Base-by-base conservation (phyloP, 768 basidiomycete species). In the Xerocomus brunneocitrinus region DNA sequence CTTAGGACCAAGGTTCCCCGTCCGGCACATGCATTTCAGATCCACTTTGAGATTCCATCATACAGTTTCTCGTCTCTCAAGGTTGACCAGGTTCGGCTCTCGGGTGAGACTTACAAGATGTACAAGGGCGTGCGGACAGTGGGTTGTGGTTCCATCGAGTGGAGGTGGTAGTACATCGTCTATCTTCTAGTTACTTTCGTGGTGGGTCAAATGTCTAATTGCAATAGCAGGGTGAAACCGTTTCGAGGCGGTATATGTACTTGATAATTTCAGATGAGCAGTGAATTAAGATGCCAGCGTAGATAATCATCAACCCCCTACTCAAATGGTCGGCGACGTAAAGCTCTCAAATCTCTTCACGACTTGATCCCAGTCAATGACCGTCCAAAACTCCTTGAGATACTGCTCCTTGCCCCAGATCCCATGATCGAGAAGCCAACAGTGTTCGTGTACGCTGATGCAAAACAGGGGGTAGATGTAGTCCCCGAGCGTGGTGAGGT, bases 371-470 rank as follows among this genome's bases (percentile, higher is more conserved):
- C 92, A 95, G 67, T 95, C 77, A 49, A 95, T 69, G 22, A 86
- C 87, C 9, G 74, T 76, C 91, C 91, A 95, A 71, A 94, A 92
- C 64, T 84, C 79, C 61, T 77, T 81, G 65, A 95, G 65, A 78
- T 91, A 95, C 60, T 79, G 79, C 67, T 95, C 91, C 71, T 91
- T 89, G 25, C 93, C 92, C 89, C 90, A 93, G 5, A 95, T 80
- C 5, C 92, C 92, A 58, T 87, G 92, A 36, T 88, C 89, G 22
- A 87, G 85, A 63, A 95, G 76, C 90, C 91, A 95, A 27, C 87
- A 85, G 59, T 91, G 92, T 68, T 93, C 91, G 60, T 92, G 81
- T 5, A 90, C 80, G 40, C 84, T 83, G 47, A 93, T 64, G 57
- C 87, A 89, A 67, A 91, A 84, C 50, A 95, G 66, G 22, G 92